These are phyloP conservation scores for Favolaschia claudopus DNA, from an alignment of 768 basidiomycete genomes.

Conservation along the genomic window DNA sequence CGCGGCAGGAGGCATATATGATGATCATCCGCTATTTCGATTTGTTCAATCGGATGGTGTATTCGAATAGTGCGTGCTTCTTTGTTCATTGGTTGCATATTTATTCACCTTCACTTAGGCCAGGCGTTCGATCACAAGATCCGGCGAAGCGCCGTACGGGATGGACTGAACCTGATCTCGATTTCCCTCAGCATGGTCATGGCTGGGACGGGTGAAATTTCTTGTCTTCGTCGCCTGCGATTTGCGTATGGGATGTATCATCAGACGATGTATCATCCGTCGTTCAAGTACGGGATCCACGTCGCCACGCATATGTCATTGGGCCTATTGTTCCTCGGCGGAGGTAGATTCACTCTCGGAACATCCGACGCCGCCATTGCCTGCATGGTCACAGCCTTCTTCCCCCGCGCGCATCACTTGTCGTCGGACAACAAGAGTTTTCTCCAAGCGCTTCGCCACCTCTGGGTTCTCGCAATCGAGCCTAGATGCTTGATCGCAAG, in stretches of 20 bases:
- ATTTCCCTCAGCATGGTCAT: constrained; percentile 91
- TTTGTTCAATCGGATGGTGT: constrained; percentile 73
- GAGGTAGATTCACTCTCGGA: constrained; percentile 90
- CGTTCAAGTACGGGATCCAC: constrained; percentile 87
- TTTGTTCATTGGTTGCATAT: not conserved
- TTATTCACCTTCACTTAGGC: constrained; percentile 52
- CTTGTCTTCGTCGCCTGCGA: constrained; percentile 84
- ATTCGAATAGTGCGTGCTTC: constrained; percentile 60
- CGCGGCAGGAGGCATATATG: constrained; percentile 86
- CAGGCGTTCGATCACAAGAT: constrained; percentile 88
- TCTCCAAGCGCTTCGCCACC: constrained; percentile 90
- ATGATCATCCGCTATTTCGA: constrained; percentile 86
- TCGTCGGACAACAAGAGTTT: constrained; percentile 91
- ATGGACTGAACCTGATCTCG: constrained; percentile 88
- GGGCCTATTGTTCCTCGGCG: constrained; percentile 92
- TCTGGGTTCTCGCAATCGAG: constrained; percentile 97
- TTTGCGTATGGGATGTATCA: constrained; percentile 90
- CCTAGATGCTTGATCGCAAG: constrained; percentile 91
- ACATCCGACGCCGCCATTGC: constrained; percentile 93
- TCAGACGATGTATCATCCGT: constrained; percentile 63
- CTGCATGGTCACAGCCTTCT: constrained; percentile 88
- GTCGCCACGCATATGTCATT: constrained; percentile 90
- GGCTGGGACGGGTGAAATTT: constrained; percentile 96
- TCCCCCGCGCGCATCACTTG: constrained; percentile 82
- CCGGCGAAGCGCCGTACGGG: constrained; percentile 84